Percentiles rank a stretch among this genome's conserved stretches.
Conservation (phyloP, 2,329 filamentous ascomycete genomes). For the Pyricularia grisea region DNA sequence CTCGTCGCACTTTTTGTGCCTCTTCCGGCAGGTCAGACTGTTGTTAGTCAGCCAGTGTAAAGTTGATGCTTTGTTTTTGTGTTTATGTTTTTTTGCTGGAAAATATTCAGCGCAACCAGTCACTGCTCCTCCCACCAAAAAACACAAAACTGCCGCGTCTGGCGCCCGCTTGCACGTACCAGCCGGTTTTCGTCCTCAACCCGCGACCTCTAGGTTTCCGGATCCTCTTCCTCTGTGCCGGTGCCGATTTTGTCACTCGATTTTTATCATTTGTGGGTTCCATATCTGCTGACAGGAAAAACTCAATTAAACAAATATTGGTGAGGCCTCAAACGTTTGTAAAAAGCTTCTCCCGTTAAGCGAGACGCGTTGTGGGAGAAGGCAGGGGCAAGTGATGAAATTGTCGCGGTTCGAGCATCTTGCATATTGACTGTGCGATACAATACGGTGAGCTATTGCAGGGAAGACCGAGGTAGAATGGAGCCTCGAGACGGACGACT, state of each 20-base stretch:
- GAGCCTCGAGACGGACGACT: no score
- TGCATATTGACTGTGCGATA: no score
- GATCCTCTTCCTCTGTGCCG: neutral
- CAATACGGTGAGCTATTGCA: no score
- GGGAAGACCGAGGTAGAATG: no score
- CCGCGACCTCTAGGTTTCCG: slow-evolving; percentile 29
- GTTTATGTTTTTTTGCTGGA: slow-evolving; percentile 14
- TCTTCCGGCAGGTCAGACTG: slow-evolving; percentile 28
- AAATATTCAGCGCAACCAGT: neutral
- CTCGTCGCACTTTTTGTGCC: slow-evolving; percentile 42
- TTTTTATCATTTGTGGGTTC: neutral
- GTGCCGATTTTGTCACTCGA: neutral
- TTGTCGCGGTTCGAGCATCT: no score
- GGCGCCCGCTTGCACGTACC: slow-evolving; percentile 11
- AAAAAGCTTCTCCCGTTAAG: no score
- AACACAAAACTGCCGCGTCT: neutral
- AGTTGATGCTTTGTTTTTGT: neutral
- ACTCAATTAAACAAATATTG: neutral
- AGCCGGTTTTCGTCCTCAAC: slow-evolving; percentile 32
- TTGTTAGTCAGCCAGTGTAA: neutral
- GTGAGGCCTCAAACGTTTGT: no score
- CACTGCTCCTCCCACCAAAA: neutral
- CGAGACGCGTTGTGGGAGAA: no score
- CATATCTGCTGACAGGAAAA: neutral
- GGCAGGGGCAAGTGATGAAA: no score